Evolutionary conservation across 106 monocot species (phyloP).

Genomic region (Platanthera zijinensis): DNA sequence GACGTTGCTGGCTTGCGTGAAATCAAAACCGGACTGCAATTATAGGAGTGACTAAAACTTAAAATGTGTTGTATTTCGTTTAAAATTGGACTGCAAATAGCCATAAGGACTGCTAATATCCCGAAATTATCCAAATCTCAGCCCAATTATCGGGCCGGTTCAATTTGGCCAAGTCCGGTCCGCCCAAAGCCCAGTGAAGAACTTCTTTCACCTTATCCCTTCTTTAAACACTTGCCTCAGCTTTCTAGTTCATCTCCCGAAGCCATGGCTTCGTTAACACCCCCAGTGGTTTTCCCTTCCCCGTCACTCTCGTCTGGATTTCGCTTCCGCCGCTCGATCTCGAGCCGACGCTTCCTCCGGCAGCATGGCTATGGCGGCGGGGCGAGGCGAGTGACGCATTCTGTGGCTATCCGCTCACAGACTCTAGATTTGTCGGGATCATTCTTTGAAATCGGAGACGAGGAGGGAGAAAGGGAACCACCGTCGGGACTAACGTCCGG

Average conservation of each 20-base stretch:
- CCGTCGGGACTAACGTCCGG: constrained; percentile 20
- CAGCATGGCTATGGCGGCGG: background rate
- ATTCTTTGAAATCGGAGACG: constrained; percentile 37
- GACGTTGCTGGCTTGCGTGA: too few relatives aligned
- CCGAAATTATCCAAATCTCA: background rate
- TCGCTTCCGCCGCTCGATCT: constrained; percentile 2
- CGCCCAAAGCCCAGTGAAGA: background rate
- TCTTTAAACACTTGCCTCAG: background rate
- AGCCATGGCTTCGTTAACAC: constrained; percentile 27
- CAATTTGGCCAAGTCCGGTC: too few relatives aligned
- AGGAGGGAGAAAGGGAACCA: constrained; percentile 8
- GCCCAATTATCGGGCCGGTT: background rate
- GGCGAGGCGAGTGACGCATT: background rate
- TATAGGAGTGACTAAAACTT: too few relatives aligned
- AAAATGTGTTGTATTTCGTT: too few relatives aligned
- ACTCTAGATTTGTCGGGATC: constrained; percentile 66
- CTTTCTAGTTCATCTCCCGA: background rate
- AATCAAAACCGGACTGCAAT: too few relatives aligned
- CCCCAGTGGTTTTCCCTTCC: constrained; percentile 16
- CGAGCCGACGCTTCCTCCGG: background rate
- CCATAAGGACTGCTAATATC: too few relatives aligned
- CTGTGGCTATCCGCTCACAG: constrained; percentile 24
- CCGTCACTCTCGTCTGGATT: constrained; percentile 3
- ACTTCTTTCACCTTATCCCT: background rate
- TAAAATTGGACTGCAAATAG: too few relatives aligned